These are phyloP conservation scores for Pyrenophora seminiperda DNA, from an alignment of 2,329 filamentous ascomycete genomes.

Conservation along the genomic window DNA sequence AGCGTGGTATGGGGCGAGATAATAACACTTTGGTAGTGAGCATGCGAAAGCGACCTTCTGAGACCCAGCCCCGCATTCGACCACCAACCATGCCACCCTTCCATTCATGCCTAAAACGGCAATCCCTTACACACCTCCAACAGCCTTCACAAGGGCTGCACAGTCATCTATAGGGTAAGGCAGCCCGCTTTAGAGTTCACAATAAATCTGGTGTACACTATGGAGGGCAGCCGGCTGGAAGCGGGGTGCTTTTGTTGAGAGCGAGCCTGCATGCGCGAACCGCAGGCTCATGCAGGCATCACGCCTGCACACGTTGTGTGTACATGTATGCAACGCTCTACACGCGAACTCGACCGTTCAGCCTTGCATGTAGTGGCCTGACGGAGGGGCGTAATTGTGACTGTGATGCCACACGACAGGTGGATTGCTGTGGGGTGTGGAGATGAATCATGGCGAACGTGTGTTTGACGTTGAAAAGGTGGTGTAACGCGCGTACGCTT, in stretches of 20 bases:
- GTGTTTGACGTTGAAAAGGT: neutral
- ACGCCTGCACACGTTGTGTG: slow-evolving; percentile 26
- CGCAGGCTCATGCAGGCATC: slow-evolving; percentile 23
- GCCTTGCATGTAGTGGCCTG: slow-evolving; percentile 6
- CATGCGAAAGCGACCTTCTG: neutral
- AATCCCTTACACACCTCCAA: neutral
- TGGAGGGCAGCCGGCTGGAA: slow-evolving; percentile 16
- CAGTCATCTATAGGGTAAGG: neutral
- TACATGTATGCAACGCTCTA: slow-evolving; percentile 8
- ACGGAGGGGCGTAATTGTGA: neutral
- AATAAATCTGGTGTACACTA: slow-evolving; percentile 4
- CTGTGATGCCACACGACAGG: slow-evolving; percentile 1
- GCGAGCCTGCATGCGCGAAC: slow-evolving; percentile 11
- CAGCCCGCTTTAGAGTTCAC: slow-evolving; percentile 6
- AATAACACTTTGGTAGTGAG: neutral
- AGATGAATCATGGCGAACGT: neutral
- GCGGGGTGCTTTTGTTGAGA: slow-evolving; percentile 28
- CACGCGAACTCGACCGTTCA: neutral
- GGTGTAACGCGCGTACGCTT: slow-evolving; percentile 6
- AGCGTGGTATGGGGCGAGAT: neutral
- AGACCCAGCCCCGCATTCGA: slow-evolving; percentile 4
- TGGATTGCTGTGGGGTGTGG: neutral
- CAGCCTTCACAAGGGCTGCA: neutral
- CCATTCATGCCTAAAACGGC: neutral
- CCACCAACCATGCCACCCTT: neutral